Base-by-base conservation (phyloP, 441 rosid genomes). In the Melastoma candidum region DNA sequence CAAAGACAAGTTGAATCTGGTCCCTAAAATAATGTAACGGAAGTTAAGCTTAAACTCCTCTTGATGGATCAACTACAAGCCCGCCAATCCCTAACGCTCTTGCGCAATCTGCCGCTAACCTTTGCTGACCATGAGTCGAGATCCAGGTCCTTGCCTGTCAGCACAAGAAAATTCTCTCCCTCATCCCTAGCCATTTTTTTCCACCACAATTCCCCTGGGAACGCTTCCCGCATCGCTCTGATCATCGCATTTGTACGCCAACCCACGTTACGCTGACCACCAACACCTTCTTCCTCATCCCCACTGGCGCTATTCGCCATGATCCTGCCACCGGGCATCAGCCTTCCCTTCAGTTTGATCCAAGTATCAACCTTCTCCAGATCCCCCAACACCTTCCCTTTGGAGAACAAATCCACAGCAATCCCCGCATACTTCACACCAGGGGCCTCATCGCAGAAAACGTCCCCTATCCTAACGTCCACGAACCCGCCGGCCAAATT, bases 261-360 rank as follows among this genome's bases (percentile, higher is more conserved):
- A 51, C 62, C 87, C 89, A 78, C 0, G 44, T 22, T 64, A 57
- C 27, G 17, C 12, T 13, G 55, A 51, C 39, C 68, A 44, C 64
- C 73, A 63, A 68, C 59, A 22, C 52, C 13, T 2, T 43, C 54
- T 73, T 48, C 60, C 46, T 70, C 54, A 50, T 77, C 68, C 50
- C 94, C 95, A 24, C 85, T 7, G 36, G 36, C 94, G 68, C 92
- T 86, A 39, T 86, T 87, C 68, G 81, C 89, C 87, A 90, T 86
- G 3, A 86, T 49, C 9, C 89, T 89, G 2, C 64, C 57, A 39
- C 95, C 89, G 14, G 82, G 83, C 74, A 81, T 72, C 70, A 90
- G 56, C 68, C 82, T 77, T 41, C 73, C 73, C 24, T 69, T 83
- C 64, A 90, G 53, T 24, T 78, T 70, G 57, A 66, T 47, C 95